Evolutionary conservation across 495 filamentous ascomycete species (phyloP).

Genomic region (Monascus purpureus): DNA sequence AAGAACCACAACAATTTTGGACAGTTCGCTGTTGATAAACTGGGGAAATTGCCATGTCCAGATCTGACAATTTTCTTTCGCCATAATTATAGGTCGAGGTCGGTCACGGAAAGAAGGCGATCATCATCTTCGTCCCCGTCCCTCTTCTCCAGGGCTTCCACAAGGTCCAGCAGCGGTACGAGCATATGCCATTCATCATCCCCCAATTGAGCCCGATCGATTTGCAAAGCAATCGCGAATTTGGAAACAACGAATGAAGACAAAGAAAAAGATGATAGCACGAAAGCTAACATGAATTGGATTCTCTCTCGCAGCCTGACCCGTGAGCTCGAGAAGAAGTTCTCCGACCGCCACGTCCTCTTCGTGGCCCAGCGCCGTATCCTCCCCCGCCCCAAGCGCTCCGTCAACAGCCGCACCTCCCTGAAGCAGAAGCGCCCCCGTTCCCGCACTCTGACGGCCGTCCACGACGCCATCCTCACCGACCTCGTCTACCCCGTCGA

Average conservation of each 20-base stretch:
- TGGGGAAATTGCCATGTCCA: no score
- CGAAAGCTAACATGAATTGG: constrained; percentile 6
- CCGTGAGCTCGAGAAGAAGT: constrained; percentile 99
- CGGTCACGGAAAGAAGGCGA: constrained; percentile 99
- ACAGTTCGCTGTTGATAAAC: no score
- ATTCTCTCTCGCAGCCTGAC: constrained; percentile 90
- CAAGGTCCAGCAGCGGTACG: constrained; percentile 99
- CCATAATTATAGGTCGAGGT: constrained; percentile 72
- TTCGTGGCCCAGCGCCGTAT: constrained; percentile 98
- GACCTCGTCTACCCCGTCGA: constrained; percentile 99
- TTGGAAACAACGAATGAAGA: background rate
- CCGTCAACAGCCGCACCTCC: constrained; percentile 79
- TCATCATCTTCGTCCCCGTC: constrained; percentile 99
- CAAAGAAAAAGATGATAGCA: constrained; percentile 3
- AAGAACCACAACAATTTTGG: no score
- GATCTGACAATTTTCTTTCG: constrained; percentile 11
- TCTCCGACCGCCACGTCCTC: constrained; percentile 99
- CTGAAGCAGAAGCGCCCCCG: constrained; percentile 97
- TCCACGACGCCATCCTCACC: constrained; percentile 89
- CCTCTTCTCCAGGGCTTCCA: constrained; percentile 91
- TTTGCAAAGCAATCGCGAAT: background rate
- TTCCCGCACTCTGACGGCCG: constrained; percentile 89
- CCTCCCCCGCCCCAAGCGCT: constrained; percentile 92
- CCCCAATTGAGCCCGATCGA: no score
- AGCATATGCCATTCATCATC: constrained; percentile 27